Conservation (phyloP, 306 rosid species). For the Albizia julibrissin region DNA sequence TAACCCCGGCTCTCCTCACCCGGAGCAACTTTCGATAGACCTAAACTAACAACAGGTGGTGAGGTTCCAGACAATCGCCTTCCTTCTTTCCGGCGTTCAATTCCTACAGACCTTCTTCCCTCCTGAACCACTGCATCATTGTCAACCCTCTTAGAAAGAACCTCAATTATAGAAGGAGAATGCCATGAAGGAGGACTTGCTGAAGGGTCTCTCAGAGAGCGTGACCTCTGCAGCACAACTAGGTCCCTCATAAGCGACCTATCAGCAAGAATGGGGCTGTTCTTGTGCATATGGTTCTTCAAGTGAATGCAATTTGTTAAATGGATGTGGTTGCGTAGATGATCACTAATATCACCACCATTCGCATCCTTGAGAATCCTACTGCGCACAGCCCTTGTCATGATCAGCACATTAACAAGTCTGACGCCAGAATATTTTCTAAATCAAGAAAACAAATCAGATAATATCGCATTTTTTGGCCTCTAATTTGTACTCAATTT, state of each 20-base stretch:
- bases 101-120: slow-evolving; percentile 80
- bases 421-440: slow-evolving; percentile 45
- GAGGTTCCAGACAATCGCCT: slow-evolving; percentile 70
- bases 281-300: slow-evolving; percentile 99
- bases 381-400: slow-evolving; percentile 91
- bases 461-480: slow-evolving; percentile 49
- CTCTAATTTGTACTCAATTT: slow-evolving; percentile 28
- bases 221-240: slow-evolving; percentile 83
- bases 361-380: slow-evolving; percentile 96
- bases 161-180: slow-evolving; percentile 77
- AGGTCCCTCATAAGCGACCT: slow-evolving; percentile 94
- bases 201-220: slow-evolving; percentile 95
- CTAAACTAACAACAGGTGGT: slow-evolving; percentile 60
- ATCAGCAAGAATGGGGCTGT: slow-evolving; percentile 86
- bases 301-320: slow-evolving; percentile 97
- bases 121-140: slow-evolving; percentile 57
- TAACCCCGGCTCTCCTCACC: slow-evolving; percentile 49
- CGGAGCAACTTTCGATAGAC: slow-evolving; percentile 73
- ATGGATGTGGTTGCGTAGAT: slow-evolving; percentile 95
- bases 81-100: slow-evolving; percentile 66
- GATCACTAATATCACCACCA: slow-evolving; percentile 96
- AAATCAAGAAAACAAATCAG: slow-evolving; percentile 47
- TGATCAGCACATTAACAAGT: slow-evolving; percentile 63
- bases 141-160: slow-evolving; percentile 70
- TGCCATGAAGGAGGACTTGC: slow-evolving; percentile 98